Percentiles rank a stretch among this genome's conserved stretches.
Evolutionary conservation across 257 asterid genomes (phyloP).

Genomic region (Marsdenia floribunda): DNA sequence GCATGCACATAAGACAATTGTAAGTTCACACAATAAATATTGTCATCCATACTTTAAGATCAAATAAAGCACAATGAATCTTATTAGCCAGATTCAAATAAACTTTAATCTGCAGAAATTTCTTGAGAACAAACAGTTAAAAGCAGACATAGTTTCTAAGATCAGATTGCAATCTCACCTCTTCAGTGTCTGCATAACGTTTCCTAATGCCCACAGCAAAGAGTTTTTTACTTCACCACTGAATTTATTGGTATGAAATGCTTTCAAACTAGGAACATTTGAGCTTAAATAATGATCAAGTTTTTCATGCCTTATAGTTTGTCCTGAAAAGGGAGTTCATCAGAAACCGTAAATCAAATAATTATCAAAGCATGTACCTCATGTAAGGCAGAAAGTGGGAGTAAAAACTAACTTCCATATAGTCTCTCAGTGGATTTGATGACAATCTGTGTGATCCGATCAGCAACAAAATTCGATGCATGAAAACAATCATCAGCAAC

Average conservation of each 20-base stretch:
- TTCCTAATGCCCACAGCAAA: slow-evolving; percentile 44
- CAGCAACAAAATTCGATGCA: slow-evolving; percentile 50
- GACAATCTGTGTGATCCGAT: slow-evolving; percentile 51
- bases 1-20: background rate
- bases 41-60: background rate
- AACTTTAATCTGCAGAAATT: background rate
- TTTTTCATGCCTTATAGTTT: slow-evolving; percentile 76
- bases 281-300: slow-evolving; percentile 59
- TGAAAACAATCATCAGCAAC: slow-evolving; percentile 85
- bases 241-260: slow-evolving; percentile 35
- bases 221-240: slow-evolving; percentile 54
- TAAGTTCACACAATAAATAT: background rate
- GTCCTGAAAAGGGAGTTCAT: slow-evolving; percentile 59
- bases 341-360: slow-evolving; percentile 24
- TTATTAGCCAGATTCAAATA: background rate
- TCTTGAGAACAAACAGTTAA: background rate
- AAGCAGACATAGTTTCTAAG: background rate
- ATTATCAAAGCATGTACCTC: background rate
- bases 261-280: slow-evolving; percentile 76
- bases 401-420: slow-evolving; percentile 66
- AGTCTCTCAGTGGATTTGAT: slow-evolving; percentile 68
- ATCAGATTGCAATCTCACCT: slow-evolving; percentile 50
- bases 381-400: background rate
- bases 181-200: slow-evolving; percentile 59
- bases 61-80: background rate